Evolutionary conservation across 2,329 filamentous ascomycete genomes (phyloP).

Genomic region (Colletotrichum falcatum): DNA sequence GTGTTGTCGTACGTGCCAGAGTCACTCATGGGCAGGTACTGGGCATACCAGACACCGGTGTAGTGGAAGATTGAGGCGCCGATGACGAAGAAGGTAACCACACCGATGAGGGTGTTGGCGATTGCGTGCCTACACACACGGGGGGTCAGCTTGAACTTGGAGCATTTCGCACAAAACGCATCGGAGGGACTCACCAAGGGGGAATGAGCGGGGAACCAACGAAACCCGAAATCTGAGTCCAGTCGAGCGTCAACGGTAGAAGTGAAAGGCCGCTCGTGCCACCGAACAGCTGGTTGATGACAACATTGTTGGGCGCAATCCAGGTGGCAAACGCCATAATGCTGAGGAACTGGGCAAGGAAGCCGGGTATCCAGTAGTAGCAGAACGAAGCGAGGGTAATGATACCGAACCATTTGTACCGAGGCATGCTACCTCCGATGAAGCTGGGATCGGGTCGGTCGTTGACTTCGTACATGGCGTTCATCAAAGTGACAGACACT

Average conservation of each 20-base stretch:
- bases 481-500: slow-evolving; percentile 75
- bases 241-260: slow-evolving; percentile 81
- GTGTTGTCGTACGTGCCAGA: slow-evolving; percentile 79
- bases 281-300: slow-evolving; percentile 81
- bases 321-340: slow-evolving; percentile 79
- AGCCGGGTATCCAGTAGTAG: slow-evolving; percentile 79
- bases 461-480: slow-evolving; percentile 76
- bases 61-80: slow-evolving; percentile 72
- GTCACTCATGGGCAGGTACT: slow-evolving; percentile 77
- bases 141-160: not conserved
- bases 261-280: slow-evolving; percentile 75
- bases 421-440: slow-evolving; percentile 73
- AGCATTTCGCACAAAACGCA: too few species aligned
- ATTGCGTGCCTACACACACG: slow-evolving; percentile 76
- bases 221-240: slow-evolving; percentile 78
- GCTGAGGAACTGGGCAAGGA: slow-evolving; percentile 75
- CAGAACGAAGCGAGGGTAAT: slow-evolving; percentile 68
- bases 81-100: slow-evolving; percentile 74
- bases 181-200: slow-evolving; percentile 66
- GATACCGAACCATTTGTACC: slow-evolving; percentile 73
- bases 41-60: slow-evolving; percentile 71
- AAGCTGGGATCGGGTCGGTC: slow-evolving; percentile 62
- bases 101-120: slow-evolving; percentile 77
- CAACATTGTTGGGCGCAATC: slow-evolving; percentile 74
- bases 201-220: slow-evolving; percentile 76